Base-by-base conservation (phyloP, 306 rosid genomes). In the Quercus glauca region DNA sequence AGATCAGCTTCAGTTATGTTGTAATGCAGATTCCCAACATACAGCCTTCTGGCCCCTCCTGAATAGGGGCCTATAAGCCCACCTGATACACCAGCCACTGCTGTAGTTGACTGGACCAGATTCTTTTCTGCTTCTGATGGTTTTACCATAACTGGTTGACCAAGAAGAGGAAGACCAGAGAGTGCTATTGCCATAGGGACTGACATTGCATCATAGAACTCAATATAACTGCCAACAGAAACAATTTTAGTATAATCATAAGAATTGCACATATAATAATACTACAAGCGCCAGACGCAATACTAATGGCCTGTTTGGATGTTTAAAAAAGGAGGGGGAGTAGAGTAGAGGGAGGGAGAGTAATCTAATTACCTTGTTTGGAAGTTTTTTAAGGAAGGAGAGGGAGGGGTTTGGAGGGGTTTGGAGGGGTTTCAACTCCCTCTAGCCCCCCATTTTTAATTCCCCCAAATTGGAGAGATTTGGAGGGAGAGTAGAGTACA, bases 101-200 rank as follows among this genome's bases (percentile, higher is more conserved):
- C 72, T 52, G 97, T 23, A 69, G 91, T 86, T 80, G 99, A 89
- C 78, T 95, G 99, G 76, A 88, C 98, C 74, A 92, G 90, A 89
- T 95, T 95, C 85, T 95, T 95, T 85, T 95, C 99, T 26, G 99
- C 99, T 92, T 95, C 99, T 57, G 99, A 95, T 83, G 99, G 99
- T 85, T 95, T 95, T 78, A 95, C 99, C 99, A 95, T 95, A 77
- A 95, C 99, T 73, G 98, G 99, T 80, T 87, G 93, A 82, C 97
- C 84, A 57, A 89, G 97, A 79, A 95, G 89, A 72, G 87, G 91
- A 88, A 92, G 99, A 49, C 99, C 97, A 52, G 99, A 91, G 71
- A 95, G 97, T 53, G 99, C 99, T 78, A 95, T 95, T 52, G 99
- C 98, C 99, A 95, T 95, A 69, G 99, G 99, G 64, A 95, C 99